Percentiles rank a stretch among this genome's conserved stretches.
These are phyloP conservation scores for Xylaria bambusicola DNA, from an alignment of 495 filamentous ascomycete species.

Conservation along the genomic window DNA sequence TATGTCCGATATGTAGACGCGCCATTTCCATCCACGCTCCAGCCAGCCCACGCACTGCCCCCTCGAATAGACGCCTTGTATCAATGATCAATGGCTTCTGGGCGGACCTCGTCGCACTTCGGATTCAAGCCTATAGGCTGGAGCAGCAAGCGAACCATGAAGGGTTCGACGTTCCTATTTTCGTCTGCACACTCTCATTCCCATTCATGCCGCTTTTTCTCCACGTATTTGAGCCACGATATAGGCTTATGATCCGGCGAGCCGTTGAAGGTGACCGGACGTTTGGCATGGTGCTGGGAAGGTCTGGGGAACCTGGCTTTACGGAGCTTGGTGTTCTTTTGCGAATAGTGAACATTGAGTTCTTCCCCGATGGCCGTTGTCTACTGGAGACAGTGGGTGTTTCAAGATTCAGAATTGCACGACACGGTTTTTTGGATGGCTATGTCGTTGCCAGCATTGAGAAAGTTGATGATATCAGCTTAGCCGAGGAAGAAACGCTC, in stretches of 20 bases:
- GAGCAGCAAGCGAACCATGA: constrained; percentile 42
- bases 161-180: constrained; percentile 69
- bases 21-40: constrained; percentile 61
- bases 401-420: constrained; percentile 70
- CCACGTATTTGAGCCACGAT: constrained; percentile 89
- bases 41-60: constrained; percentile 48
- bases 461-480: constrained; percentile 74
- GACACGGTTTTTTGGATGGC: constrained; percentile 67
- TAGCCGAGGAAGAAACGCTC: constrained; percentile 75
- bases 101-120: constrained; percentile 59
- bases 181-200: constrained; percentile 79
- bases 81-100: constrained; percentile 64
- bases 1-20: constrained; percentile 79
- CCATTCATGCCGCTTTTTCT: constrained; percentile 83
- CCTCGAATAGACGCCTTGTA: constrained; percentile 63
- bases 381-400: constrained; percentile 74
- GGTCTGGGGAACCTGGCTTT: constrained; percentile 45
- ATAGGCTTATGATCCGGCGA: constrained; percentile 83
- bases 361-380: constrained; percentile 78
- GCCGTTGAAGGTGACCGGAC: constrained; percentile 69
- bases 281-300: constrained; percentile 78
- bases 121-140: constrained; percentile 36
- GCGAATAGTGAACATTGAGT: constrained; percentile 68
- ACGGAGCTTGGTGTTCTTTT: constrained; percentile 77
- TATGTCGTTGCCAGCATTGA: constrained; percentile 76